phyloP scores from a whole-genome alignment of 2,329 filamentous ascomycete genomes.

The Ceratocystis destructans region DNA sequence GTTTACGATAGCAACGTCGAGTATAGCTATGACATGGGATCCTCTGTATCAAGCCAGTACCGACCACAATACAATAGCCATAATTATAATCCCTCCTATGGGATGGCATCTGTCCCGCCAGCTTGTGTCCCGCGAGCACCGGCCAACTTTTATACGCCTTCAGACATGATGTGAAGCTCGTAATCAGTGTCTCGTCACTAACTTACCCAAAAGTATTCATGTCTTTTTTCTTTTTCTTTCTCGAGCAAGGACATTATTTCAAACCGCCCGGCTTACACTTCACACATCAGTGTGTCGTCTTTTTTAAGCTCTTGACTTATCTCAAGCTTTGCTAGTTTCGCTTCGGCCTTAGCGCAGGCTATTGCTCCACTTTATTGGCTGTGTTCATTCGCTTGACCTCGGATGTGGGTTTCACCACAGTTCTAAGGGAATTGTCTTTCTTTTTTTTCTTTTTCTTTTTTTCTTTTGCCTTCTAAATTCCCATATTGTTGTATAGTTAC shows the following conservation, averaged over 20 bases:
- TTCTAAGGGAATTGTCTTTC: background rate
- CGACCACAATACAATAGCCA: background rate
- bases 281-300: too few species aligned
- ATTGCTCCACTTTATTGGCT: background rate
- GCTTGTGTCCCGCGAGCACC: slow-evolving; percentile 4
- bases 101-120: slow-evolving; percentile 1
- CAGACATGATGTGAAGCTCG: background rate
- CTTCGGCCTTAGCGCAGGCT: background rate
- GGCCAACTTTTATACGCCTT: background rate
- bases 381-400: background rate
- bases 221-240: too few species aligned
- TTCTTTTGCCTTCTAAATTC: background rate
- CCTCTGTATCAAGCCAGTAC: slow-evolving; percentile 2
- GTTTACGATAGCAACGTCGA: background rate
- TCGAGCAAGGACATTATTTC: too few species aligned
- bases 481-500: background rate
- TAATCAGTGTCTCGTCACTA: background rate
- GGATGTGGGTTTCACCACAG: background rate
- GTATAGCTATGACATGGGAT: slow-evolving; percentile 1
- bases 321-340: background rate
- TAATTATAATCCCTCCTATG: background rate
- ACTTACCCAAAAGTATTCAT: too few species aligned
- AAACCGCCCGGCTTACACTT: too few species aligned
- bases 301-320: too few species aligned
- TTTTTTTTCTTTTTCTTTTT: background rate